Evolutionary conservation across 2,329 filamentous ascomycete genomes (phyloP), one percentile per base, ranked within the genome.

Genomic region (Canariomyces notabilis): DNA sequence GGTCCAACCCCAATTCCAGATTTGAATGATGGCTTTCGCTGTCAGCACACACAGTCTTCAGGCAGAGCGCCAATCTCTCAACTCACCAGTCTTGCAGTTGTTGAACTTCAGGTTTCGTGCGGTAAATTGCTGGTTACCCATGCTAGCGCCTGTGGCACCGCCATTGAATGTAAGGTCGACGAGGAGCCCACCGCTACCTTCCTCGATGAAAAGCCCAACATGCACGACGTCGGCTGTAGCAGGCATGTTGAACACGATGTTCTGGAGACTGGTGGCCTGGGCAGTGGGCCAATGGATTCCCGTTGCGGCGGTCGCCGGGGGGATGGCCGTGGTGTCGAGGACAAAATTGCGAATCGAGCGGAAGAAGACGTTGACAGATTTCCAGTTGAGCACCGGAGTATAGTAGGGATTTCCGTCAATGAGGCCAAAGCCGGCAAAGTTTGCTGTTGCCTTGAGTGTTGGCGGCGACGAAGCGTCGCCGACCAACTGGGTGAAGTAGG

Each of bases 401-500:
- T 69, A 65, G 51, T 76, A 76, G 6, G 66, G 67, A 43, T 75
- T 72, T 9, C 70, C 71, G 44, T 76, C 72, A 34, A 77, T 72
- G 23, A 76, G 61, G 5, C 70, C 71, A 32, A 74, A 68, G 29
- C 66, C 72, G 6, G 54, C 44, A 56, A 83, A 83, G 46, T 66
- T 66, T 0, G 72, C 53, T 1, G 72, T 68, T 2, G 78, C 78
- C 56, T 76, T 75, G 44, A 83, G 70, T 3, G 73, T 70, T 5
- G 85, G 70, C 46, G 76, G 71, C 49, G 74, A 64, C 16, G 70
- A 72, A 8, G 83, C 79, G 63, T 90, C 83, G 33, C 86, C 87
- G 22, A 89, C 75, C 51, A 93, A 74, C 63, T 88, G 83, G 1
- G 87, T 89, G 62, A 89, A 88, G 68, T 90, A 93, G 66, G 83